Base-by-base conservation (phyloP, 2,329 filamentous ascomycete genomes). In the Coniochaeta sp. region DNA sequence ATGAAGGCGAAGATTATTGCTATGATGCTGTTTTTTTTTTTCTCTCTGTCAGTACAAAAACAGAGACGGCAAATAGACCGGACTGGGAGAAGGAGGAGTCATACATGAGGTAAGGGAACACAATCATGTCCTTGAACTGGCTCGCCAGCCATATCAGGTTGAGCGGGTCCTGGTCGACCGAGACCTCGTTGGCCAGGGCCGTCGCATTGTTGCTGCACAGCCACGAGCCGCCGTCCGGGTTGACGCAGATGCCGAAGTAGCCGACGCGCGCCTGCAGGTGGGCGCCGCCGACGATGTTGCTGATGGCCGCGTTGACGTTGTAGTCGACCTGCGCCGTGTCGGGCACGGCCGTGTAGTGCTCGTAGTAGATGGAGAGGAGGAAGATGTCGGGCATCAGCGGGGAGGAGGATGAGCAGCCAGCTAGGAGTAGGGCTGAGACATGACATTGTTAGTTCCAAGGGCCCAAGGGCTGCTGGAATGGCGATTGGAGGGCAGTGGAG, bases 181-280 rank as follows among this genome's bases (percentile, higher is more conserved):
- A 88, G 50, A 98, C 85, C 75, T 96, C 89, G 73, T 95, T 89
- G 40, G 95, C 93, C 55, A 99, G 82, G 2, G 92, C 88, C 2
- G 93, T 97, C 22, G 95, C 95, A 75, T 99, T 99, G 81, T 96
- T 96, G 74, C 90, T 95, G 83, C 95, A 99, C 61, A 98, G 84
- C 84, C 91, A 99, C 24, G 88, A 87, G 65, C 93, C 93, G 62
- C 89, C 90, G 72, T 96, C 91, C 1, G 91, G 88, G 75, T 92
- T 95, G 73, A 98, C 87, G 77, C 95, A 99, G 74, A 99, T 96
- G 67, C 95, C 95, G 70, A 99, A 99, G 79, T 96, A 99, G 65
- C 95, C 95, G 32, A 99, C 95, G 60, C 95, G 88, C 28, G 95
- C 92, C 74, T 96, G 91, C 56, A 99, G 80, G 62, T 86, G 84